Evolutionary conservation across 2,329 filamentous ascomycete genomes (phyloP).

Genomic region (Alternaria brassicae): DNA sequence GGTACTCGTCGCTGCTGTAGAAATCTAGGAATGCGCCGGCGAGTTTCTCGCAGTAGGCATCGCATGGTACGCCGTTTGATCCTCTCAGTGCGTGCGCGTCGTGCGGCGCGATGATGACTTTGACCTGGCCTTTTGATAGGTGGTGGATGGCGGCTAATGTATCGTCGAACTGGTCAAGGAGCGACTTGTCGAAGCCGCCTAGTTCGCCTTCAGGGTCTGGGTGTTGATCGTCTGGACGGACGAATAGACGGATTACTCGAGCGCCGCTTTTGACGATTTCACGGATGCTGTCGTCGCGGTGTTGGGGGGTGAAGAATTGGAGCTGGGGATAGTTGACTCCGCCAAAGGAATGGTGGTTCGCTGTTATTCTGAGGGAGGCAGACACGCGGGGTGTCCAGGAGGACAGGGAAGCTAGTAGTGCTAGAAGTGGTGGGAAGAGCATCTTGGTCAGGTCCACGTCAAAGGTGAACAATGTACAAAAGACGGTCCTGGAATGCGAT

Average conservation of each 20-base stretch:
- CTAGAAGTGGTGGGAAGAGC: conserved; percentile 30
- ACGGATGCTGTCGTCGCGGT: conserved; percentile 40
- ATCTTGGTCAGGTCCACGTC: conserved; percentile 25
- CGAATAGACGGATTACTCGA: conserved; percentile 44
- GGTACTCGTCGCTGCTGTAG: conserved; percentile 40
- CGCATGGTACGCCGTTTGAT: conserved; percentile 41
- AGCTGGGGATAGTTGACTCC: conserved; percentile 46
- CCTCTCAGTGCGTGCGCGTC: conserved; percentile 45
- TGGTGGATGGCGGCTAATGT: conserved; percentile 46
- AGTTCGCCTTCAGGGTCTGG: conserved; percentile 41
- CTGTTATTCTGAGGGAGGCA: conserved; percentile 39
- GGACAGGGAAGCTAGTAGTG: conserved; percentile 25
- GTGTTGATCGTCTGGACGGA: conserved; percentile 39
- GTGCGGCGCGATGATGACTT: conserved; percentile 48
- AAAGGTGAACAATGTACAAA: conserved; percentile 10
- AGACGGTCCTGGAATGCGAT: conserved; percentile 22
- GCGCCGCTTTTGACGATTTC: conserved; percentile 40
- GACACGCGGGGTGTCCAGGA: conserved; percentile 20
- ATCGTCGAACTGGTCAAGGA: conserved; percentile 47
- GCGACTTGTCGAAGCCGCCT: conserved; percentile 40
- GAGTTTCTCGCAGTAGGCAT: conserved; percentile 45
- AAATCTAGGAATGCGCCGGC: conserved; percentile 46
- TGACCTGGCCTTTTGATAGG: conserved; percentile 44
- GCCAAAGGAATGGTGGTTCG: conserved; percentile 43
- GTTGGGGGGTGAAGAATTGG: conserved; percentile 38